Conservation (phyloP, 352 stramenopile genomes). For the Globisporangium canariense region DNA sequence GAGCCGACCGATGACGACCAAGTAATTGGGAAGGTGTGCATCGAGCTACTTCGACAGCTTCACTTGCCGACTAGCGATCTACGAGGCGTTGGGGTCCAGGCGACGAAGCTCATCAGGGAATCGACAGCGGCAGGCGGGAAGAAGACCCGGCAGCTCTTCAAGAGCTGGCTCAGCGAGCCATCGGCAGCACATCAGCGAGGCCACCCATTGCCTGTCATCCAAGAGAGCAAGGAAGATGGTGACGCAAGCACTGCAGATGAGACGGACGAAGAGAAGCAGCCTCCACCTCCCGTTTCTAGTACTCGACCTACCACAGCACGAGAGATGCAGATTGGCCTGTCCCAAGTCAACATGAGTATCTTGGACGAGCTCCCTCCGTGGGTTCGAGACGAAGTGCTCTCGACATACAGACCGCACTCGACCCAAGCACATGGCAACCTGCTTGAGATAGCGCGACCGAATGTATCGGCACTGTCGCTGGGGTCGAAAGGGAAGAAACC, state of each 20-base stretch:
- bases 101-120: slow-evolving; percentile 52
- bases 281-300: not conserved
- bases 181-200: slow-evolving; percentile 1
- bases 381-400: slow-evolving; percentile 60
- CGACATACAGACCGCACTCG: slow-evolving; percentile 19
- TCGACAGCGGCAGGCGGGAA: slow-evolving; percentile 7
- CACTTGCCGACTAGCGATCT: slow-evolving; percentile 59
- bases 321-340: slow-evolving; percentile 23
- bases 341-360: slow-evolving; percentile 65
- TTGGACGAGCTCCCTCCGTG: slow-evolving; percentile 51
- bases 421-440: not conserved
- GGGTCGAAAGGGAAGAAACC: slow-evolving; percentile 27
- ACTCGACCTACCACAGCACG: slow-evolving; percentile 3
- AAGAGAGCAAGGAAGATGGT: not conserved
- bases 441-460: not conserved
- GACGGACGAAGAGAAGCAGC: not conserved
- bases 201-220: not conserved
- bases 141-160: slow-evolving; percentile 40
- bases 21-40: slow-evolving; percentile 45
- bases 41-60: slow-evolving; percentile 61
- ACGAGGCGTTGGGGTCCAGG: slow-evolving; percentile 72
- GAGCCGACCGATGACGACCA: slow-evolving; percentile 54
- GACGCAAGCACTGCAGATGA: slow-evolving; percentile 1
- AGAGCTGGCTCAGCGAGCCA: slow-evolving; percentile 47
- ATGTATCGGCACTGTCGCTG: not conserved